Evolutionary conservation across 768 basidiomycete genomes (phyloP), one percentile per base, ranked within the genome.

Genomic region (Boletus patriciae): DNA sequence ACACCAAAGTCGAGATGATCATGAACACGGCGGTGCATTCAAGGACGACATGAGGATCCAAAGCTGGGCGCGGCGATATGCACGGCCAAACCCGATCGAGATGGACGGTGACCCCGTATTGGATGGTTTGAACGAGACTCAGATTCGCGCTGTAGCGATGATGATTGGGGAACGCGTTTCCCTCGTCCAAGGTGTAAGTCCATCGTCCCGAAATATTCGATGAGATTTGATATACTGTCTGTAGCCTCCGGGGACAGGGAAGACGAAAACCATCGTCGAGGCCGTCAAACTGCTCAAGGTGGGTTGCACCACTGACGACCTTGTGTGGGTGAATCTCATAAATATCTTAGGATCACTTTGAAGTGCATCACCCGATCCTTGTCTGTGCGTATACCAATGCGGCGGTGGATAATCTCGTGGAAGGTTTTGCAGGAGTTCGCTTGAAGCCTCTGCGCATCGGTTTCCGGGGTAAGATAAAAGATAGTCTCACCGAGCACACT

Each of bases 381-480:
- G 88, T 96, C n/a, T 92, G 91, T 70, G 94, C 94, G 0, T 96
- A 91, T 67, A 97, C 95, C 40, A 95, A 97, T 62, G 90, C 85
- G 19, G 94, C 95, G 0, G 92, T 95, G 19, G 94, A 97, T 68
- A 92, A 95, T 62, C 83, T 97, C 10, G 84, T 94, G 37, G 86
- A 88, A 66, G 90, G 90, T 0, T 77, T 94, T 25, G 78, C 77
- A 10, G 70, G 73, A 8, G 76, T 80, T 1, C 83, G 84, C 4
- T 70, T 95, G 45, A 85, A 84, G 59, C 87, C 94, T 2, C 73
- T 96, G 2, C 88, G 95, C 3, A 78, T 94, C 21, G 92, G 91
- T 4, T 83, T 78, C 43, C 78, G 76, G 12, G 83, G 82, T 23
- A 81, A 81, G 46, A 82, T 92, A 46, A 80, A 80, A 23, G 69